These are phyloP conservation scores for Straminergon stramineum DNA, from an alignment of 225 moss, liverwort and hornwort genomes.

Conservation along the genomic window DNA sequence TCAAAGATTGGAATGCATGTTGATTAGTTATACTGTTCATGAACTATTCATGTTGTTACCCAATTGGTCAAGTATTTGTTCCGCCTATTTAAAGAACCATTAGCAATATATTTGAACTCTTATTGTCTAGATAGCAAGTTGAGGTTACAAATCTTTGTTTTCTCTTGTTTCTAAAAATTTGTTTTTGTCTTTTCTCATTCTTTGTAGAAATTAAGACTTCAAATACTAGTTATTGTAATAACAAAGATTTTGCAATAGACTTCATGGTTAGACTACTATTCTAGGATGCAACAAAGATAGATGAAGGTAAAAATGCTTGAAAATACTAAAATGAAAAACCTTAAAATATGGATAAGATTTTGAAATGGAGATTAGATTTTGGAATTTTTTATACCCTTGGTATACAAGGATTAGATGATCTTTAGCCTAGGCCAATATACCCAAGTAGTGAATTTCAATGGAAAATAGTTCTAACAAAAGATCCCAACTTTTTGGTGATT, in stretches of 20 bases:
- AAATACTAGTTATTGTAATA: background rate
- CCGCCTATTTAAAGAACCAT: background rate
- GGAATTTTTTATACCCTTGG: fast-evolving
- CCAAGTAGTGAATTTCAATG: background rate
- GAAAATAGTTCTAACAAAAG: background rate
- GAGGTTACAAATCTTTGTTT: fast-evolving
- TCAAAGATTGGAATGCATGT: background rate
- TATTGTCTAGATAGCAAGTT: background rate
- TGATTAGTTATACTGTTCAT: background rate
- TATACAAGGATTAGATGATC: background rate
- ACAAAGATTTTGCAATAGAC: background rate
- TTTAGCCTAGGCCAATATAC: background rate
- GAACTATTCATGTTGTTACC: no score
- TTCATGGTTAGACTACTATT: background rate
- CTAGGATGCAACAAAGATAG: background rate
- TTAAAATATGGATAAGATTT: background rate
- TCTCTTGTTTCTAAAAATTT: background rate
- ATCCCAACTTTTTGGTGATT: background rate
- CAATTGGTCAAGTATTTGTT: background rate
- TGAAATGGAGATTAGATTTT: fast-evolving
- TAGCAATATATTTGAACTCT: fast-evolving
- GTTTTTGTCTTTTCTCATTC: fast-evolving
- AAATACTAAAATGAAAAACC: background rate
- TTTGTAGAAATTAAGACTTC: background rate
- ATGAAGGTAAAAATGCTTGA: background rate